Conservation (phyloP, 768 basidiomycete species). For the Termitomyces sp. region DNA sequence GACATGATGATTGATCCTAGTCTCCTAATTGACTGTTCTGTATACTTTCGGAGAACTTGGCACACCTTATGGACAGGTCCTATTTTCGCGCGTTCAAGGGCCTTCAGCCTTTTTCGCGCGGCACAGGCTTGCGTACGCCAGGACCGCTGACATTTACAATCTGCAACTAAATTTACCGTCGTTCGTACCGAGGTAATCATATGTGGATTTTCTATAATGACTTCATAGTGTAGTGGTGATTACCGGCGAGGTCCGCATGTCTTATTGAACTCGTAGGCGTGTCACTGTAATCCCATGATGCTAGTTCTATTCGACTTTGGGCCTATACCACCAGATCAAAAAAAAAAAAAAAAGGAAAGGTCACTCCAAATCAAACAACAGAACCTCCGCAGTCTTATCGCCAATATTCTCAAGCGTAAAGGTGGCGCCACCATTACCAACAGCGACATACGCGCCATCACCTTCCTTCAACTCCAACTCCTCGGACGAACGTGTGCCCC, state of each 20-base stretch:
- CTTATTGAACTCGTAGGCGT: not conserved
- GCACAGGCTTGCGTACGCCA: too few species aligned
- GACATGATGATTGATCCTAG: too few species aligned
- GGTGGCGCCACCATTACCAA: slow-evolving; percentile 36
- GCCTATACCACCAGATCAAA: not conserved
- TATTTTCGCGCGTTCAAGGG: too few species aligned
- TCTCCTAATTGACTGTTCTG: too few species aligned
- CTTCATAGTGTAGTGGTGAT: too few species aligned
- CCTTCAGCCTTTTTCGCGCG: too few species aligned
- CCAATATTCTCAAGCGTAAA: slow-evolving; percentile 58
- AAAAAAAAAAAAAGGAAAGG: not conserved
- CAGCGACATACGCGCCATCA: slow-evolving; percentile 75
- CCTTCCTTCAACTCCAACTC: slow-evolving; percentile 70
- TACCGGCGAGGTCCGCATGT: too few species aligned
- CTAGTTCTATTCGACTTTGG: not conserved
- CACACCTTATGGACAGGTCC: too few species aligned
- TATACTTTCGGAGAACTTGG: too few species aligned
- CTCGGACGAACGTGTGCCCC: slow-evolving; percentile 23
- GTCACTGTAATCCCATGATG: not conserved
- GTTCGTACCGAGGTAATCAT: not conserved
- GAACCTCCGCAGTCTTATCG: slow-evolving; percentile 59
- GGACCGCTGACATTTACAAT: too few species aligned
- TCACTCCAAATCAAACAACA: slow-evolving; percentile 75
- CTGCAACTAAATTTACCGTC: too few species aligned
- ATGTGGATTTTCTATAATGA: too few species aligned